Base-by-base conservation (phyloP, 805 yeast genomes). In the Saccharomycopsis sp. region DNA sequence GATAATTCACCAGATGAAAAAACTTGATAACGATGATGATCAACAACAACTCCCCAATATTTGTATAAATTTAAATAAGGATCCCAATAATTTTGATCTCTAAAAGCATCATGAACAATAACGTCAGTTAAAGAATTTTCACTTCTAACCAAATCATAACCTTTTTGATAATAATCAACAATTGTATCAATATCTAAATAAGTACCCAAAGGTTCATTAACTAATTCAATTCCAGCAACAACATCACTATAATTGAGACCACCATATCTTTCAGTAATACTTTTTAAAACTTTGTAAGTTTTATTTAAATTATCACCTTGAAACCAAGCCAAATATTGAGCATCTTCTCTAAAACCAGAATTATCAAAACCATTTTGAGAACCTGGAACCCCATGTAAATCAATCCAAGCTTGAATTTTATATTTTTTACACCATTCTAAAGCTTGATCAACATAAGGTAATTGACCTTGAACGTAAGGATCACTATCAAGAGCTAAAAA, bases 21-120 rank as follows among this genome's bases (percentile, higher is more conserved):
- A 17, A 86, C 89, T 63, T 87, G 94, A 61, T 88, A 88, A 57
- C 80, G 85, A 61, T 88, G 96, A 62, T 85, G 95, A 58, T 88
- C 96, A 37, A 87, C 66, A 23, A 84, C 69, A 36, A 83, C 78
- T 51, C 76, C 72, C 15, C 62, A 69, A 48, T 64, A 69, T 48
- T 64, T 69, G 10, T 61, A 53, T 46, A 62, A 42, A 15, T 64
- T 56, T 17, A 48, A 61, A 48, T 66, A 65, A 6, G 57, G 50
- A 50, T 76, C 64, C 80, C 80, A 79, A 53, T 66, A 70, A 0
- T 74, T 75, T 23, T 69, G 56, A 1, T 62, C 57, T 54, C 69
- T 58, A 54, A 80, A 80, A 0, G 84, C 86, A 55, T 80, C 87
- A 47, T 78, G 85, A 39, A 76, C 64, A 2, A 78, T 68, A 46